These are phyloP conservation scores for Eutrema heterophyllum DNA, from an alignment of 345 rosid species.

Conservation along the genomic window DNA sequence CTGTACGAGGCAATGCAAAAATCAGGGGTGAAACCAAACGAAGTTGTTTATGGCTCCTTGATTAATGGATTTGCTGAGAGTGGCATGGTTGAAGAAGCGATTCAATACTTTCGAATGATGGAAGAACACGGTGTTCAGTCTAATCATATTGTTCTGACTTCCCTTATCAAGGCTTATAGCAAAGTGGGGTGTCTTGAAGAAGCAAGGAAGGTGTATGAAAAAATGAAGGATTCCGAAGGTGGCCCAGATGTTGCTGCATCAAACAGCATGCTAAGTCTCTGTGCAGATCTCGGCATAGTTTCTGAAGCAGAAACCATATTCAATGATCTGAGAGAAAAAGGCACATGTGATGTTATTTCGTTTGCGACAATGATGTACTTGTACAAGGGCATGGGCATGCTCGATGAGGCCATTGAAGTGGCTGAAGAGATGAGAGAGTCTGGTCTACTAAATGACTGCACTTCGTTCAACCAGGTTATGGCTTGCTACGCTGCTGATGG, in stretches of 20 bases:
- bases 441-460: slow-evolving; percentile 51
- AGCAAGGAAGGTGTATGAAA: slow-evolving; percentile 59
- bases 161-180: slow-evolving; percentile 77
- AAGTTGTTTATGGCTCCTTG: slow-evolving; percentile 75
- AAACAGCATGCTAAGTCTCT: slow-evolving; percentile 69
- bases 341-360: slow-evolving; percentile 62
- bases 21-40: slow-evolving; percentile 69
- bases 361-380: slow-evolving; percentile 78
- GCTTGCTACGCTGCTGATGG: slow-evolving; percentile 66
- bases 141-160: slow-evolving; percentile 70
- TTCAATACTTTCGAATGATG: slow-evolving; percentile 58
- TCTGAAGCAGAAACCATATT: slow-evolving; percentile 70
- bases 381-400: slow-evolving; percentile 81
- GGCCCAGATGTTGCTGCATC: slow-evolving; percentile 75
- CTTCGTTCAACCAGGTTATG: slow-evolving; percentile 71
- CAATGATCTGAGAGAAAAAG: slow-evolving; percentile 45
- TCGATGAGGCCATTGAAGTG: slow-evolving; percentile 72
- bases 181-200: slow-evolving; percentile 72
- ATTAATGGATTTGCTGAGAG: slow-evolving; percentile 81
- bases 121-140: slow-evolving; percentile 52
- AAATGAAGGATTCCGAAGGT: slow-evolving; percentile 55
- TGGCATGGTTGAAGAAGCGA: slow-evolving; percentile 64
- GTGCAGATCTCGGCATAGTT: slow-evolving; percentile 70
- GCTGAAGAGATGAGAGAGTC: slow-evolving; percentile 87
- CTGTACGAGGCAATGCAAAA: slow-evolving; percentile 48